These are phyloP conservation scores for Curvularia hawaiiensis DNA, from an alignment of 2,329 filamentous ascomycete species.

Conservation along the genomic window DNA sequence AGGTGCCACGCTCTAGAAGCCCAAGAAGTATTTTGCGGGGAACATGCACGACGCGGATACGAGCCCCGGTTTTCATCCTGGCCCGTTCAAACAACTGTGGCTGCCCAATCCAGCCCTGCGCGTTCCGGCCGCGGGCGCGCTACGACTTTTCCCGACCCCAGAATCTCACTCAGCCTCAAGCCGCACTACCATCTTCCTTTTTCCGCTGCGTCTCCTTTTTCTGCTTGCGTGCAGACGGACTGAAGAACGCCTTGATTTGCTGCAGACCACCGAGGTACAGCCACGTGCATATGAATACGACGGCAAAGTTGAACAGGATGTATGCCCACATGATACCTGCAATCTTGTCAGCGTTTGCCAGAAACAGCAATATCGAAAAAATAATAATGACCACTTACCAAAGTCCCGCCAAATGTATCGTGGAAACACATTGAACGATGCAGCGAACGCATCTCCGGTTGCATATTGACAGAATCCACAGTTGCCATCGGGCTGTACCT, in stretches of 20 bases:
- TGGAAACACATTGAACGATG: constrained; percentile 65
- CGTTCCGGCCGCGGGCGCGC: constrained; percentile 35
- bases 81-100: constrained; percentile 2
- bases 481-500: constrained; percentile 58
- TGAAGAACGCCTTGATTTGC: constrained; percentile 45
- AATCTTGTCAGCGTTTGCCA: constrained; percentile 12
- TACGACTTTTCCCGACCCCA: constrained; percentile 34
- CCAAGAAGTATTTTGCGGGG: constrained; percentile 29
- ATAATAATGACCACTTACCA: constrained; percentile 56
- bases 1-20: constrained; percentile 21
- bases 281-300: constrained; percentile 61
- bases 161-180: constrained; percentile 14
- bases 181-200: constrained; percentile 27
- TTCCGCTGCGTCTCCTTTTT: constrained; percentile 38
- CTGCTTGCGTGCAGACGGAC: constrained; percentile 40
- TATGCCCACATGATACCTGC: constrained; percentile 53
- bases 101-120: constrained; percentile 11
- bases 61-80: constrained; percentile 18
- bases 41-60: constrained; percentile 25
- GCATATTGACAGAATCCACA: constrained; percentile 70
- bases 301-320: constrained; percentile 66
- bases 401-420: constrained; percentile 69
- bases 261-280: constrained; percentile 55
- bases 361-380: not conserved
- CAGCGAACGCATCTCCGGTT: constrained; percentile 63